These are phyloP conservation scores for Prototheca cutis DNA, from an alignment of 163 green algal genomes.

Conservation along the genomic window DNA sequence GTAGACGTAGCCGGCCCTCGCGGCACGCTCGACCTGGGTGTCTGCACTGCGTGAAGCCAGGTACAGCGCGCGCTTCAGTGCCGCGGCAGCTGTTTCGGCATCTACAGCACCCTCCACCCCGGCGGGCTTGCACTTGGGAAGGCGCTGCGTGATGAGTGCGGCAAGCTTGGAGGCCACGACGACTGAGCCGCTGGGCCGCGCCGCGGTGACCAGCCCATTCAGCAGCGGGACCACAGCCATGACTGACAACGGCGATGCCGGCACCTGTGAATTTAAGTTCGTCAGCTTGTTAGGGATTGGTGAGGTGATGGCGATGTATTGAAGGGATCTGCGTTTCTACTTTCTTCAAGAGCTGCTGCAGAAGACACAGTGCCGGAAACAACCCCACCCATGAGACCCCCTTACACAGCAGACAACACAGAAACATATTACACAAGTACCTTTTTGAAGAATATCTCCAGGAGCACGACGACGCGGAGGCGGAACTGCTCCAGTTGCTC, in stretches of 20 bases:
- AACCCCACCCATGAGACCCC: no score
- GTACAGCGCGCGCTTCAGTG: conserved; percentile 27
- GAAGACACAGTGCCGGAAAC: neutral
- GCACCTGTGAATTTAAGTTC: no score
- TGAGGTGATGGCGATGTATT: no score
- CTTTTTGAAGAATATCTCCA: conserved; percentile 33
- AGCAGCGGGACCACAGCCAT: conserved; percentile 15
- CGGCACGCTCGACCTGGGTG: conserved; percentile 9
- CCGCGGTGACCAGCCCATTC: conserved; percentile 3
- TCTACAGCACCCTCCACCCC: neutral
- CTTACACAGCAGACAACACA: neutral
- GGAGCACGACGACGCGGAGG: conserved; percentile 20
- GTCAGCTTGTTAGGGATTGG: no score
- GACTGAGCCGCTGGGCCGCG: conserved; percentile 3
- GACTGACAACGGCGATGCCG: conserved; percentile 12
- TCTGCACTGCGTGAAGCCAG: conserved; percentile 29
- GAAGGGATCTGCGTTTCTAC: no score
- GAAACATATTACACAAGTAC: neutral
- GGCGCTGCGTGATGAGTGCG: conserved; percentile 11
- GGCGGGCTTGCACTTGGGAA: conserved; percentile 16
- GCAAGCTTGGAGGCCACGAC: conserved; percentile 17
- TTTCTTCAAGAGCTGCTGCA: no score
- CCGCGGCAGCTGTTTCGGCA: neutral
- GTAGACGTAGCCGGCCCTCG: conserved; percentile 16
- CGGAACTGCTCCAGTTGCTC: conserved; percentile 38